phyloP scores from a whole-genome alignment of 768 basidiomycete species.

The Polyporus arcularius region DNA sequence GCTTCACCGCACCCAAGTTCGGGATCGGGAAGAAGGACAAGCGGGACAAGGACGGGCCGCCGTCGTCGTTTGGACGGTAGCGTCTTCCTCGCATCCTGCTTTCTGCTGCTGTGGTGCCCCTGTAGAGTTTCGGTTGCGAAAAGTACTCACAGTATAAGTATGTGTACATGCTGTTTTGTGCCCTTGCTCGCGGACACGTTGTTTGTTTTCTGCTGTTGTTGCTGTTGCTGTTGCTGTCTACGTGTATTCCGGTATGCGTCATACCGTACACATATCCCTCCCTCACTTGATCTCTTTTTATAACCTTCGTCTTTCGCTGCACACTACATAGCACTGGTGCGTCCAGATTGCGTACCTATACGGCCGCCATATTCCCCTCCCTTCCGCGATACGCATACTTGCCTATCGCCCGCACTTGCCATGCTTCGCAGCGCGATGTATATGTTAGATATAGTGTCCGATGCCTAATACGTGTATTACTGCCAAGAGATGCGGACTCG shows the following conservation, averaged over 20 bases:
- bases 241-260: neutral
- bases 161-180: no score
- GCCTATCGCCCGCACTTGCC: neutral
- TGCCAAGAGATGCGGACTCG: no score
- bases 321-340: neutral
- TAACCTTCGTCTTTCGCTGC: slow-evolving; percentile 10
- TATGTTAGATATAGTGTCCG: neutral
- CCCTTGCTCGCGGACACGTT: no score
- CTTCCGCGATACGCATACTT: neutral
- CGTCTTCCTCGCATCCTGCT: neutral
- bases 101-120: neutral
- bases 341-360: neutral
- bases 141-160: no score
- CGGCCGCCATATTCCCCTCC: neutral
- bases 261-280: neutral
- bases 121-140: neutral
- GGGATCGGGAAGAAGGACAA: slow-evolving; percentile 54
- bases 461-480: neutral
- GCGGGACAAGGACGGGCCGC: slow-evolving; percentile 39
- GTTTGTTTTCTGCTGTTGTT: no score
- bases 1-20: slow-evolving; percentile 60
- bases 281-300: slow-evolving; percentile 12
- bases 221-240: no score
- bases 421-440: slow-evolving; percentile 2
- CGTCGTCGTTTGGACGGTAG: neutral